Percentiles rank a stretch among this genome's conserved stretches.
Conservation (phyloP, 768 basidiomycete genomes). For the Amanita brunnescens region DNA sequence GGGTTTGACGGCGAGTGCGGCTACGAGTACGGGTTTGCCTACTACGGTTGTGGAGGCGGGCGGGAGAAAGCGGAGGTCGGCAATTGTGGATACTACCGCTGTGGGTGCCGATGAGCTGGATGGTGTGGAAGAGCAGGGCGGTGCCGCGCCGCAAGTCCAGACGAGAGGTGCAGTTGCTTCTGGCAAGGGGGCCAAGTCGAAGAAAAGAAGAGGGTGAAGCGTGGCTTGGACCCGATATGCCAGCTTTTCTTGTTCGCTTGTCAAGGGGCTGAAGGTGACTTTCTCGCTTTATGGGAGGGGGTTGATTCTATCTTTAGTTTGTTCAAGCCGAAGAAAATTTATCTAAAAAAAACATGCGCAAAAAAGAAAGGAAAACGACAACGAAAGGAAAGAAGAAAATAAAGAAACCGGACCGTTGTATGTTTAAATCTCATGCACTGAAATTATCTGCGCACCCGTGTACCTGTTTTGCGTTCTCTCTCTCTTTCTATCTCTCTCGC, state of each 20-base stretch:
- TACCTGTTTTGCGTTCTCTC: too few relatives aligned
- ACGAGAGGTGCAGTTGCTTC: background rate
- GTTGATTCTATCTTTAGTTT: too few relatives aligned
- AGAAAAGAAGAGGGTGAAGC: background rate
- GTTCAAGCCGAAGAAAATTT: too few relatives aligned
- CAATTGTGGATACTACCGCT: conserved; percentile 4
- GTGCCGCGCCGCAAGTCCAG: background rate
- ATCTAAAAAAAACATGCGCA: too few relatives aligned
- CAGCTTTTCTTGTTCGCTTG: too few relatives aligned
- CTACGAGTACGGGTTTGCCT: conserved; percentile 14
- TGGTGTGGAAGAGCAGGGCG: conserved; percentile 1
- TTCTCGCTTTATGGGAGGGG: background rate
- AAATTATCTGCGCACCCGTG: too few relatives aligned
- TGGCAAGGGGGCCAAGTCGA: background rate
- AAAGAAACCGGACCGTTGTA: too few relatives aligned
- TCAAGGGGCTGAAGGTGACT: background rate
- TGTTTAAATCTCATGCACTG: too few relatives aligned
- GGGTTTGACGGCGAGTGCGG: conserved; percentile 3
- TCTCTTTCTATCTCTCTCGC: too few relatives aligned
- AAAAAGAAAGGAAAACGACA: background rate
- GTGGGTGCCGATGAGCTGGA: conserved; percentile 6
- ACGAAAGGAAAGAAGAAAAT: background rate
- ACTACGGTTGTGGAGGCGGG: conserved; percentile 11
- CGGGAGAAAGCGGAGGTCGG: conserved; percentile 15
- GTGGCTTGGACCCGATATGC: background rate